A percentile compares a stretch with the other conserved stretches of the same genome.
Conservation (phyloP, 176 grass and related monocot genomes). For the Themeda triandra region DNA sequence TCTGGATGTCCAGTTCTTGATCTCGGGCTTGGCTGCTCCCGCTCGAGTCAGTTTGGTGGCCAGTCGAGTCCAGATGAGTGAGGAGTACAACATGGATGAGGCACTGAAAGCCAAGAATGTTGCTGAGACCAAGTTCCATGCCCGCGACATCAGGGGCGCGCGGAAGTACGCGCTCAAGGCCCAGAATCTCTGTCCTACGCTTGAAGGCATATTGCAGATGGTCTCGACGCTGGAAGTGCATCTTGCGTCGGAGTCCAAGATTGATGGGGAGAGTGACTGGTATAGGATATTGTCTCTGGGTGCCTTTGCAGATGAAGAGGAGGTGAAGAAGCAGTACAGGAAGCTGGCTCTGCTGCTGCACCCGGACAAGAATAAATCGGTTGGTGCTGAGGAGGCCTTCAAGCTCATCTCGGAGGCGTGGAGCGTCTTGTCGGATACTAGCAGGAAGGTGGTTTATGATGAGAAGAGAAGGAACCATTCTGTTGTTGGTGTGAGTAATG, state of each 20-base stretch:
- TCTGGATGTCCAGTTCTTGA: slow-evolving; percentile 9
- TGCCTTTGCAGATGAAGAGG: slow-evolving; percentile 74
- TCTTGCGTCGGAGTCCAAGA: slow-evolving; percentile 74
- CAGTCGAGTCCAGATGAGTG: slow-evolving; percentile 36
- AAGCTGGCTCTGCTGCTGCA: slow-evolving; percentile 80
- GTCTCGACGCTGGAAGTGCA: slow-evolving; percentile 78
- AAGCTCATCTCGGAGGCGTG: slow-evolving; percentile 85
- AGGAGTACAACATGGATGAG: slow-evolving; percentile 74
- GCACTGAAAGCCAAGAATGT: slow-evolving; percentile 68
- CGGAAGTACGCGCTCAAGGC: slow-evolving; percentile 84
- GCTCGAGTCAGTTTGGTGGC: slow-evolving; percentile 8
- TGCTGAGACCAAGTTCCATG: slow-evolving; percentile 75
- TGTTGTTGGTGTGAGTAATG: slow-evolving; percentile 51
- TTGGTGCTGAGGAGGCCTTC: slow-evolving; percentile 79
- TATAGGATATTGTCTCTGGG: slow-evolving; percentile 76
- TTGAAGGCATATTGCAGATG: slow-evolving; percentile 92
- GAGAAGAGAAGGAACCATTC: slow-evolving; percentile 72
- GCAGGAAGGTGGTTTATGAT: slow-evolving; percentile 67
- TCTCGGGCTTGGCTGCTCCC: slow-evolving; percentile 12
- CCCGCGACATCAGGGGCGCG: slow-evolving; percentile 58
- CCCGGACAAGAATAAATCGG: slow-evolving; percentile 92
- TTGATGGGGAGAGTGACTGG: slow-evolving; percentile 82
- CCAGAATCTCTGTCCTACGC: slow-evolving; percentile 65
- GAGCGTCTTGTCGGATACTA: slow-evolving; percentile 82
- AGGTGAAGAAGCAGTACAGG: slow-evolving; percentile 88